Conservation (phyloP, 306 rosid species). For the Mucuna pruriens region DNA sequence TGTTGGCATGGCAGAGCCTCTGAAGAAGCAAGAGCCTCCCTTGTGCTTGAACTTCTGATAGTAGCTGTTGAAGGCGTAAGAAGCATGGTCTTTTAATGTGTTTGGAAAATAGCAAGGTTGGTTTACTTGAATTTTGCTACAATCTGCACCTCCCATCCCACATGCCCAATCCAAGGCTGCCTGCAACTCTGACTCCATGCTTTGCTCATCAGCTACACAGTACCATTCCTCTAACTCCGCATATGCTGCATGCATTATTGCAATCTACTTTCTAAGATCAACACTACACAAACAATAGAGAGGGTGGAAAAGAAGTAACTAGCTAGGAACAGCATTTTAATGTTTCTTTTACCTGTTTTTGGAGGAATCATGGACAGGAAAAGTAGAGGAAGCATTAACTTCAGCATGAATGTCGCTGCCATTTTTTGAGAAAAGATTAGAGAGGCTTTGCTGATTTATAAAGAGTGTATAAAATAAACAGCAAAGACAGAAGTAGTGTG, state of each 20-base stretch:
- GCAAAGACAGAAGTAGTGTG: not conserved
- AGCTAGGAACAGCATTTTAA: not conserved
- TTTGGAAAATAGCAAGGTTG: constrained; percentile 75
- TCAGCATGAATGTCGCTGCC: constrained; percentile 46
- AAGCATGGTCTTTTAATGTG: constrained; percentile 76
- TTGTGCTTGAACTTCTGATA: constrained; percentile 68
- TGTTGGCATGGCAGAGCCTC: constrained; percentile 73
- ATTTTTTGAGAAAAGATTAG: constrained; percentile 46
- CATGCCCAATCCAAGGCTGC: constrained; percentile 86
- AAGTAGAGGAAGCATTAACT: constrained; percentile 52
- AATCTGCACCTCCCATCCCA: constrained; percentile 79
- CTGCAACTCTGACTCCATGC: constrained; percentile 65
- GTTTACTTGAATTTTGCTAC: constrained; percentile 62
- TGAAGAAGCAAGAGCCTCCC: constrained; percentile 77
- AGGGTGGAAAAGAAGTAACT: not conserved
- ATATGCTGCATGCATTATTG: constrained; percentile 24
- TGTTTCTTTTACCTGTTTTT: constrained; percentile 54
- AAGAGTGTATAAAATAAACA: constrained; percentile 15
- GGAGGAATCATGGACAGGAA: constrained; percentile 50
- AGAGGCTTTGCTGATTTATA: constrained; percentile 31
- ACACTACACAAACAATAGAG: not conserved
- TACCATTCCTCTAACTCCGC: constrained; percentile 79
- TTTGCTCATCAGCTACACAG: constrained; percentile 83
- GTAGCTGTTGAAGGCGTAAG: constrained; percentile 78
- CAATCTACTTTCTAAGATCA: not conserved